phyloP scores from a whole-genome alignment of 1,284 basidiomycete species.

The Meira miltonrushii region DNA sequence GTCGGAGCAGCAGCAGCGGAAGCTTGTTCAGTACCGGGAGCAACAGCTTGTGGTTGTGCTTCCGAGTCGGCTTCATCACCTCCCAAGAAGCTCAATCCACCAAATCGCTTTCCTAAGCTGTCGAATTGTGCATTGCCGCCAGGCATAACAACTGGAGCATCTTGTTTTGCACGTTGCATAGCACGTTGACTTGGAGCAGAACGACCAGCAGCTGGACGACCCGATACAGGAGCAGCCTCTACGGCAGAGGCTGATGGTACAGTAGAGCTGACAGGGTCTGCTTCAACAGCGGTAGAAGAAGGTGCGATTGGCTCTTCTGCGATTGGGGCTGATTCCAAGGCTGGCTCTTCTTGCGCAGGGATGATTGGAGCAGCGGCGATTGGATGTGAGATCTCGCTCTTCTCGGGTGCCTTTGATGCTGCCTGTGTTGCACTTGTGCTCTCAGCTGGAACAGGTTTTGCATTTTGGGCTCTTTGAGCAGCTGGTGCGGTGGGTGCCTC shows the following conservation, averaged over 20 bases:
- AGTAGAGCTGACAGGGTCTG: not conserved
- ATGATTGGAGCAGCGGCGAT: conserved; percentile 13
- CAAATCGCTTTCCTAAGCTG: conserved; percentile 49
- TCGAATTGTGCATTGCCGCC: conserved; percentile 43
- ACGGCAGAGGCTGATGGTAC: not conserved
- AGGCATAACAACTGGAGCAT: conserved; percentile 49
- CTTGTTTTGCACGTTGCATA: conserved; percentile 44
- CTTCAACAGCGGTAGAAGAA: not conserved
- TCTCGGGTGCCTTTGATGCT: conserved; percentile 4
- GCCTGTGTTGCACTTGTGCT: conserved; percentile 10
- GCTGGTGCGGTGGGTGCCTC: conserved; percentile 11
- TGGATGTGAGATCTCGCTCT: conserved; percentile 14
- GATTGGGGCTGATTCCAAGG: conserved; percentile 11
- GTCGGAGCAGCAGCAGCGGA: not conserved
- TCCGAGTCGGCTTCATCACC: conserved; percentile 24
- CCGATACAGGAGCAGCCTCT: not conserved
- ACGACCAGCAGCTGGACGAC: conserved; percentile 23
- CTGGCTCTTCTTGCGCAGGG: not conserved
- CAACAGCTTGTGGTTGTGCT: not conserved
- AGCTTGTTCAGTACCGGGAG: conserved; percentile 5
- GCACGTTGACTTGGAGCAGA: conserved; percentile 26
- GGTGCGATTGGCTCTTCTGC: not conserved
- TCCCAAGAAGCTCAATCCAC: conserved; percentile 48
- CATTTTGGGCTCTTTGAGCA: conserved; percentile 11
- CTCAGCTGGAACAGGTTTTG: not conserved